A percentile compares a stretch with the other conserved stretches of the same genome.
phyloP scores from a whole-genome alignment of 2,329 filamentous ascomycete genomes.

The Botryosphaeria dothidea region DNA sequence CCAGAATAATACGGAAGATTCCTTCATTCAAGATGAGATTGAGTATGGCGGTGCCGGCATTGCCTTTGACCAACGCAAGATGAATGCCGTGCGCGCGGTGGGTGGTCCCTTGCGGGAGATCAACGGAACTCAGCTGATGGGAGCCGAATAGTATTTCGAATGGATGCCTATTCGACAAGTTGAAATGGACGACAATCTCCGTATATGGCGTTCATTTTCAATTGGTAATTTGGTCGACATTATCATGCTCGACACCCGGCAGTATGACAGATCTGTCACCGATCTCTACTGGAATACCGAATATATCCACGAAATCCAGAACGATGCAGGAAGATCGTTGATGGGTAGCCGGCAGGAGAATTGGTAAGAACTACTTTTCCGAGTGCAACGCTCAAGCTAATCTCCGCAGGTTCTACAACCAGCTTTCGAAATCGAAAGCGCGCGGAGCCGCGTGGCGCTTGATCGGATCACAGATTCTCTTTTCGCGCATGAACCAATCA shows the following conservation, averaged over 20 bases:
- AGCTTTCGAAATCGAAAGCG: conserved; percentile 52
- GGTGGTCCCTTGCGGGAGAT: background rate
- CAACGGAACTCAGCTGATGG: background rate
- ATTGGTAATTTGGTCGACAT: conserved; percentile 45
- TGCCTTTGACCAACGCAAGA: conserved; percentile 46
- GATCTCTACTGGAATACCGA: conserved; percentile 58
- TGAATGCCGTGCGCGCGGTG: conserved; percentile 46
- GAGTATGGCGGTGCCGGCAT: conserved; percentile 28
- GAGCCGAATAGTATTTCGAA: conserved; percentile 39
- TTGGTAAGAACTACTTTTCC: conserved; percentile 50
- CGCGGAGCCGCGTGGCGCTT: conserved; percentile 68
- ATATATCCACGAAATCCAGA: conserved; percentile 62
- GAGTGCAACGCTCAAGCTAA: background rate
- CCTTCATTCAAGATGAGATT: conserved; percentile 38
- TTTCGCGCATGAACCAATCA: conserved; percentile 58
- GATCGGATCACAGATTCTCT: conserved; percentile 70
- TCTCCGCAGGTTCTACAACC: conserved; percentile 33
- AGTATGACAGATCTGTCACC: conserved; percentile 47
- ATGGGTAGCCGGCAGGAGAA: conserved; percentile 74
- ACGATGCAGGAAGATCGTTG: conserved; percentile 67
- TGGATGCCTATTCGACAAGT: conserved; percentile 45
- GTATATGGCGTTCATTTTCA: conserved; percentile 45
- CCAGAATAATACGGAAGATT: conserved; percentile 47
- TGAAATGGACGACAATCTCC: conserved; percentile 39
- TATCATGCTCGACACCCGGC: conserved; percentile 45